phyloP scores from a whole-genome alignment of 2,329 filamentous ascomycete genomes.

The Trichoderma simmonsii region DNA sequence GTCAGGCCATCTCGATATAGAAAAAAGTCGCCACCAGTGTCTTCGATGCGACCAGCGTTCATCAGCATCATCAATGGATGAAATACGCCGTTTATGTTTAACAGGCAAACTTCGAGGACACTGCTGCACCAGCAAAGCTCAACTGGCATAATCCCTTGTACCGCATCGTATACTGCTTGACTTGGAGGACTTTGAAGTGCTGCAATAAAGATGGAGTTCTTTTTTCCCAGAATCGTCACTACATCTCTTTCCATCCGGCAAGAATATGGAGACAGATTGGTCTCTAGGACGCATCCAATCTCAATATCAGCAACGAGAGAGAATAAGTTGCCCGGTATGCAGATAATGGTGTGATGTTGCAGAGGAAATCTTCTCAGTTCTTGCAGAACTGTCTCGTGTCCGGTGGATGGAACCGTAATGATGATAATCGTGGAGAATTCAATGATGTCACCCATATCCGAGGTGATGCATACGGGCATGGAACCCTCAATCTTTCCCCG shows the following conservation, averaged over 20 bases:
- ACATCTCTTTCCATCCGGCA: not conserved
- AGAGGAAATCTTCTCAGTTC: not conserved
- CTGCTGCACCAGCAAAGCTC: not conserved
- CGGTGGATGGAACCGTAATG: not conserved
- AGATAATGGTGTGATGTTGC: not conserved
- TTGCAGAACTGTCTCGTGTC: not conserved
- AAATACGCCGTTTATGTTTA: not conserved
- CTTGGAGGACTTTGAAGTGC: not conserved
- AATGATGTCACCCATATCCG: not conserved
- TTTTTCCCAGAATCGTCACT: not conserved
- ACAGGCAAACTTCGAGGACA: not conserved
- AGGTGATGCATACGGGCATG: not conserved
- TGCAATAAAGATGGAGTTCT: not conserved
- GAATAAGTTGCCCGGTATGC: not conserved
- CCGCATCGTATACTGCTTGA: not conserved
- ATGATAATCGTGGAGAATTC: not conserved
- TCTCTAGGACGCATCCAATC: not conserved
- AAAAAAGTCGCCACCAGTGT: not conserved
- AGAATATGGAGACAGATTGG: not conserved
- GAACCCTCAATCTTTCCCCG: not conserved
- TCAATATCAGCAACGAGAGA: not conserved
- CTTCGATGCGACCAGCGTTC: not conserved
- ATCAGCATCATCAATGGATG: not conserved
- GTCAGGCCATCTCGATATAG: not conserved
- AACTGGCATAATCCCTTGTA: not conserved